A percentile compares a stretch with the other conserved stretches of the same genome.
Evolutionary conservation across 2,329 filamentous ascomycete genomes (phyloP).

Genomic region (Ascochyta pisi): DNA sequence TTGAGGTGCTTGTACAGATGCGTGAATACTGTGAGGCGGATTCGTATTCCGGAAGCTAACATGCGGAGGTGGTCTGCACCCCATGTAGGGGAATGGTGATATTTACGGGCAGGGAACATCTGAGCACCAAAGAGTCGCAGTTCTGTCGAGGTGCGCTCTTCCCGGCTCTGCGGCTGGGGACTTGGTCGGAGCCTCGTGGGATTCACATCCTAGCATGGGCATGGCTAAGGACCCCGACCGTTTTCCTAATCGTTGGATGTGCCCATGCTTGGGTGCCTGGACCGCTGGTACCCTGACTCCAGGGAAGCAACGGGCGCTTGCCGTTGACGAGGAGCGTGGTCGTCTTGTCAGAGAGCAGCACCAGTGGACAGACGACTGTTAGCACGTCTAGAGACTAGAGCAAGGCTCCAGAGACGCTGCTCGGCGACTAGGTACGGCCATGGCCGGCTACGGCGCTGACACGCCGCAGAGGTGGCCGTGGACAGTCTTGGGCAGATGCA

Average conservation of each 20-base stretch:
- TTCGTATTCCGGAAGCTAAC: conserved; percentile 36
- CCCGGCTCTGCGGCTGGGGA: conserved; percentile 47
- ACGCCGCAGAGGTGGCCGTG: conserved; percentile 23
- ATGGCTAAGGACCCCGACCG: conserved; percentile 47
- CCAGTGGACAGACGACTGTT: conserved; percentile 16
- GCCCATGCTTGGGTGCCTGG: conserved; percentile 36
- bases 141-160: conserved; percentile 39
- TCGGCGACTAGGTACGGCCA: conserved; percentile 7
- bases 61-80: conserved; percentile 41
- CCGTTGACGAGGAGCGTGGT: conserved; percentile 16
- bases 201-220: conserved; percentile 41
- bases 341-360: conserved; percentile 4
- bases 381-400: conserved; percentile 2
- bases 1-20: conserved; percentile 13
- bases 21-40: conserved; percentile 41
- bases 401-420: conserved; percentile 7
- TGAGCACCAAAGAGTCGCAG: conserved; percentile 40
- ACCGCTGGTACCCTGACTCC: conserved; percentile 35
- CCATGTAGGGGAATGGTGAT: conserved; percentile 43
- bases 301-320: conserved; percentile 31
- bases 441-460: conserved; percentile 19
- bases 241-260: conserved; percentile 42
- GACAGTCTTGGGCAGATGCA: conserved; percentile 24
- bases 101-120: conserved; percentile 44
- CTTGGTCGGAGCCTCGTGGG: conserved; percentile 48